phyloP scores from a whole-genome alignment of 116 monocot genomes.

The Iris pallida region DNA sequence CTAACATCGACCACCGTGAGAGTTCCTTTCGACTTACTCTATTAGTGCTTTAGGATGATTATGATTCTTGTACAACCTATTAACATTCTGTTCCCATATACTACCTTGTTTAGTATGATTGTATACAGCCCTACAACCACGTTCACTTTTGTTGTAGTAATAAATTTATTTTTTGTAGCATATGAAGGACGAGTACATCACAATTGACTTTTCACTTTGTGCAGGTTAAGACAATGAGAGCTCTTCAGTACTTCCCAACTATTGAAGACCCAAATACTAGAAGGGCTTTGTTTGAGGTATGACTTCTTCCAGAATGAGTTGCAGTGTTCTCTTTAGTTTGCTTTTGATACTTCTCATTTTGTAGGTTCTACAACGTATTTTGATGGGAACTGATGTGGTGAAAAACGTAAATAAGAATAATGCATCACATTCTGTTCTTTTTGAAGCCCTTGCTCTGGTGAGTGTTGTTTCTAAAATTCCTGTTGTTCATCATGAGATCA shows the following conservation, averaged over 20 bases:
- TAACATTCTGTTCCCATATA: neutral
- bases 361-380: constrained; percentile 92
- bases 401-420: constrained; percentile 99
- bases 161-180: too few relatives aligned
- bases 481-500: too few relatives aligned
- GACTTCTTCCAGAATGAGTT: constrained; percentile 1
- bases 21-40: too few relatives aligned
- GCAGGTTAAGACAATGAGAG: constrained; percentile 99
- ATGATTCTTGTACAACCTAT: neutral
- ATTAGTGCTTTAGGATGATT: too few relatives aligned
- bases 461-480: constrained; percentile 17
- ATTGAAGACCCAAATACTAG: constrained; percentile 93
- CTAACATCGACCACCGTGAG: too few relatives aligned
- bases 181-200: too few relatives aligned
- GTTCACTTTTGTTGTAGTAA: too few relatives aligned
- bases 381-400: constrained; percentile 98
- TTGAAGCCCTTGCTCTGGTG: constrained; percentile 98
- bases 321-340: neutral
- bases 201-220: neutral
- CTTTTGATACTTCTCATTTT: constrained; percentile 14
- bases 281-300: constrained; percentile 93
- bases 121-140: too few relatives aligned
- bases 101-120: too few relatives aligned
- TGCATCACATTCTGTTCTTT: constrained; percentile 98
- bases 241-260: constrained; percentile 95